These are phyloP conservation scores for Lichtheimia hyalospora DNA, from an alignment of 371 early-diverging fungal genomes.

Conservation along the genomic window DNA sequence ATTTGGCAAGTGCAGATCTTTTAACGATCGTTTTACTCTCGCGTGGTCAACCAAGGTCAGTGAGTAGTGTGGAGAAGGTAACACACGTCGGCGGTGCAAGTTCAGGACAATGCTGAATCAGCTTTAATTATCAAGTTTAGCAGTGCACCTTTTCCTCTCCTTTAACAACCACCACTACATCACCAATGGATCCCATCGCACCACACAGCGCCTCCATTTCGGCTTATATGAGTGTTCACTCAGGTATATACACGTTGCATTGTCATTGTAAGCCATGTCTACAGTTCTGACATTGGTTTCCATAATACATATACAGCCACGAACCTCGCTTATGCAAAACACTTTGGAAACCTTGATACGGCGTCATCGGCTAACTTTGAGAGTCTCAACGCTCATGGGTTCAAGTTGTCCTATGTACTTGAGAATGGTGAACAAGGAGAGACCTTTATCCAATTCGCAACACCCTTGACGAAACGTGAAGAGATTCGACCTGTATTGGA, in stretches of 20 bases:
- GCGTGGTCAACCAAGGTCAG: no score
- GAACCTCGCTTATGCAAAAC: conserved; percentile 44
- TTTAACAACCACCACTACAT: no score
- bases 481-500: conserved; percentile 46
- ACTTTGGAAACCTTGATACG: conserved; percentile 29
- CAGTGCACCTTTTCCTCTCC: no score
- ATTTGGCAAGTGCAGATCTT: no score
- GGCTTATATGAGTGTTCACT: conserved; percentile 49
- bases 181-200: conserved; percentile 34
- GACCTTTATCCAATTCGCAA: conserved; percentile 30
- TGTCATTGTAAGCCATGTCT: no score
- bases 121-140: no score
- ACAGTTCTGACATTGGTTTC: neutral
- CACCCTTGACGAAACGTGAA: conserved; percentile 36
- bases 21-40: no score
- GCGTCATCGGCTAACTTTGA: conserved; percentile 40
- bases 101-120: no score
- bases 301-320: conserved; percentile 26
- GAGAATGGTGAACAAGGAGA: conserved; percentile 19
- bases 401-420: conserved; percentile 23
- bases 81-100: no score
- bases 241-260: conserved; percentile 16
- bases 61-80: no score
- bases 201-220: conserved; percentile 39
- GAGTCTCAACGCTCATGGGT: conserved; percentile 30